Evolutionary conservation across 78 protist species (phyloP).

Genomic region (Andalucia godoyi): DNA sequence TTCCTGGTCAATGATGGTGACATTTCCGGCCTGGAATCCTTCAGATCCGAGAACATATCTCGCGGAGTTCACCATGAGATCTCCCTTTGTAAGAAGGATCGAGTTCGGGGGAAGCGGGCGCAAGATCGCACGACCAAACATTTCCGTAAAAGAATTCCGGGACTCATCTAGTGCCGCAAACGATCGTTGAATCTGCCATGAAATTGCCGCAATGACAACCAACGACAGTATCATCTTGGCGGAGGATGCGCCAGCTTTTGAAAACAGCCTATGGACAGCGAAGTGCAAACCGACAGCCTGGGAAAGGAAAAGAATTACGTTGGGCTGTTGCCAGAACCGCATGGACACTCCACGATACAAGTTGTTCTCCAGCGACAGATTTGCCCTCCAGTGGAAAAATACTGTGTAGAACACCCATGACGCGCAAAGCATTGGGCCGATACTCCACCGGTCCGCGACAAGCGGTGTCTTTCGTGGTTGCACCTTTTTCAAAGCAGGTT

Average conservation of each 20-base stretch:
- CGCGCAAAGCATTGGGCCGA: background rate
- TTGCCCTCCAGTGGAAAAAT: slow-evolving; percentile 15
- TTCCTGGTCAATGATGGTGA: slow-evolving; percentile 14
- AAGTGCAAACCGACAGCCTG: background rate
- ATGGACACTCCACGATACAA: slow-evolving; percentile 8
- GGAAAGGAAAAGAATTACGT: background rate
- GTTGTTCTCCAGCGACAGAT: slow-evolving; percentile 22
- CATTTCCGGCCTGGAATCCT: slow-evolving; percentile 7
- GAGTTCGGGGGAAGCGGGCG: background rate
- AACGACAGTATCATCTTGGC: background rate
- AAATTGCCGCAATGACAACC: background rate
- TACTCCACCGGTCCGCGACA: background rate
- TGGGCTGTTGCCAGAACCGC: slow-evolving; percentile 31
- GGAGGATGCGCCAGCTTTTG: background rate
- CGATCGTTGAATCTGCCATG: background rate
- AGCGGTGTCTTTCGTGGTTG: background rate
- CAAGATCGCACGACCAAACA: slow-evolving; percentile 9
- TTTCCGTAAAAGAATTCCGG: background rate
- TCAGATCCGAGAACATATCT: background rate
- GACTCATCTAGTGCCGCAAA: background rate
- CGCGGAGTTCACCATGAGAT: slow-evolving; percentile 4
- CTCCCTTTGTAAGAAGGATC: slow-evolving; percentile 9
- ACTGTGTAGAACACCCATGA: background rate
- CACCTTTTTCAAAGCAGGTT: background rate
- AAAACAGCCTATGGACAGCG: background rate